Percentiles rank a stretch among this genome's conserved stretches.
Evolutionary conservation across 2,329 filamentous ascomycete genomes (phyloP).

Genomic region (Alternaria infectoria): DNA sequence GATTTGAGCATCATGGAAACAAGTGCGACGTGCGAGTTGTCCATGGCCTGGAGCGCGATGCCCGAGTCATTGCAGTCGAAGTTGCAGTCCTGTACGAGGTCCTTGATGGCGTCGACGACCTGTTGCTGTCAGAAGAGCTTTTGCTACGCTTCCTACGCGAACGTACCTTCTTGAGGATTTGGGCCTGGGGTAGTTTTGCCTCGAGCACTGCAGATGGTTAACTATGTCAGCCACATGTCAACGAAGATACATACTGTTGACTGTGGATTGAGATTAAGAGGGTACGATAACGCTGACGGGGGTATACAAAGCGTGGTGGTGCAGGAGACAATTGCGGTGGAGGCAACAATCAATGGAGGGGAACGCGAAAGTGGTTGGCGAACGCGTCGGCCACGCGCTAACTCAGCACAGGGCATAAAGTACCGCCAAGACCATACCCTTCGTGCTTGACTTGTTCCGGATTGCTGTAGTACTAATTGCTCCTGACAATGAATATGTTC

Average conservation of each 20-base stretch:
- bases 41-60: conserved; percentile 98
- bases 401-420: conserved; percentile 18
- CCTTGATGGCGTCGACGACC: conserved; percentile 99
- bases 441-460: neutral
- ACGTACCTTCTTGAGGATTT: conserved; percentile 87
- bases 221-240: conserved; percentile 1
- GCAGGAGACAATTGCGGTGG: conserved; percentile 10
- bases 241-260: conserved; percentile 25
- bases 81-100: conserved; percentile 99
- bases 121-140: conserved; percentile 48
- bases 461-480: neutral
- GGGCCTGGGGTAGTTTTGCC: conserved; percentile 94
- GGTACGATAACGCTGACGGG: conserved; percentile 1
- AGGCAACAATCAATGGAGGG: conserved; percentile 27
- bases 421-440: conserved; percentile 6
- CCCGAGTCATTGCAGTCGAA: conserved; percentile 99
- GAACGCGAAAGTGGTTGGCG: conserved; percentile 24
- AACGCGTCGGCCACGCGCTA: conserved; percentile 31
- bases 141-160: neutral
- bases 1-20: conserved; percentile 99
- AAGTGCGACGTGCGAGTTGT: conserved; percentile 98
- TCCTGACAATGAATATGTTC: neutral
- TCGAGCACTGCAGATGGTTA: conserved; percentile 74
- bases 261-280: conserved; percentile 2
- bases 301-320: conserved; percentile 13